Evolutionary conservation across 2,329 filamentous ascomycete species (phyloP), one percentile per base, ranked within the genome.

Genomic region (Alternaria incomplexa): DNA sequence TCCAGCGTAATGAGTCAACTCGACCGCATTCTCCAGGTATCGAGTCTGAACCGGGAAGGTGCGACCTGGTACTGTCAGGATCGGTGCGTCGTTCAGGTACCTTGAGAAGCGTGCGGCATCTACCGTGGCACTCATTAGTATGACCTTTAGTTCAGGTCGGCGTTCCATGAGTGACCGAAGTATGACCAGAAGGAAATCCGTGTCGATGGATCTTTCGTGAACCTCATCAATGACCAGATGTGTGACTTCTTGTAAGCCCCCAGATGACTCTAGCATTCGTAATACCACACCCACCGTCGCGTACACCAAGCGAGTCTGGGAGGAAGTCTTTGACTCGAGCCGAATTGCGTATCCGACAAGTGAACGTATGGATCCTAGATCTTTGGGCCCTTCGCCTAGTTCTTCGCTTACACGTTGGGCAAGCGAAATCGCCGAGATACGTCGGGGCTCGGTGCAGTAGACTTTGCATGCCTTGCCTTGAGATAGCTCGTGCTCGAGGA

Each of bases 191-290:
- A 99, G 84, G 77, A 99, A 97, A 78, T 99, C 96, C 60, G 94
- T 97, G 77, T 99, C 96, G 70, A 99, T 98, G 12, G 93, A 80
- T 32, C 53, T 89, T 79, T 99, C 96, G 76, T 99, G 96, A 3
- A 98, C 95, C 80, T 99, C 96, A 75, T 99, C 96, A n/a, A 99
- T 89, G 48, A 99, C 89, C 63, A 99, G 83, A 81, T 98, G 96
- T 0, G 95, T 97, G 56, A 99, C 90, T 67, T 97, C 95, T 61
- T 89, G 87, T 46, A 99, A 87, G 59, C 96, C 91, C 67, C 93
- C 91, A 0, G 93, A 92, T 9, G 91, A 90, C 79, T 99, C 96
- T 13, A 99, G 85, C 95, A 99, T 98, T 26, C 96, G 90, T 85
- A 99, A 92, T n/a, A 99, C 93, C 61, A 99, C 97, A 83, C 96